Conservation (phyloP, 2,329 filamentous ascomycete species). For the Aspergillus aculeatinus region DNA sequence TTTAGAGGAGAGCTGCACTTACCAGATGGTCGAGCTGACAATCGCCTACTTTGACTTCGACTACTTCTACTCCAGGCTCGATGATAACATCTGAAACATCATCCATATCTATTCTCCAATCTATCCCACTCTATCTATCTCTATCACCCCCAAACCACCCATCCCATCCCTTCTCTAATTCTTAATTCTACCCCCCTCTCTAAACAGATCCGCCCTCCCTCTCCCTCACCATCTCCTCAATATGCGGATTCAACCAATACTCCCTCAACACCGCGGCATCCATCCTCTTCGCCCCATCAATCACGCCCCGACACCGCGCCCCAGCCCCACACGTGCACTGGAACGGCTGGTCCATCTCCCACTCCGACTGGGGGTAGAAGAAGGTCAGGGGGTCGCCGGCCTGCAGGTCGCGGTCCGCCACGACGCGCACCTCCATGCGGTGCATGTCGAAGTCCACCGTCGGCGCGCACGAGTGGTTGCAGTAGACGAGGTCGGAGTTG, state of each 20-base stretch:
- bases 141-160: background rate
- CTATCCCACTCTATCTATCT: constrained; percentile 7
- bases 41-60: no score
- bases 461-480: constrained; percentile 58
- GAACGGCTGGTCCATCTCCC: constrained; percentile 51
- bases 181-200: background rate
- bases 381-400: constrained; percentile 47
- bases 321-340: constrained; percentile 44
- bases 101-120: constrained; percentile 16
- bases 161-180: background rate
- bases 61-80: no score
- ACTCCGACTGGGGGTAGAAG: constrained; percentile 52
- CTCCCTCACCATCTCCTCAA: constrained; percentile 32
- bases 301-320: constrained; percentile 38
- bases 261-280: constrained; percentile 29
- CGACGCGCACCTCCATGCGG: constrained; percentile 42
- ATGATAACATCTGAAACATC: no score
- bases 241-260: constrained; percentile 48
- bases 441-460: constrained; percentile 55
- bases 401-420: constrained; percentile 39
- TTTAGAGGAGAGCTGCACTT: no score
- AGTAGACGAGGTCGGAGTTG: constrained; percentile 57
- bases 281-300: constrained; percentile 43
- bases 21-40: no score
- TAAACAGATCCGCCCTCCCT: constrained; percentile 1